Evolutionary conservation across 2,329 filamentous ascomycete genomes (phyloP), one percentile per base, ranked within the genome.

Genomic region (Huntiella moniliformis): DNA sequence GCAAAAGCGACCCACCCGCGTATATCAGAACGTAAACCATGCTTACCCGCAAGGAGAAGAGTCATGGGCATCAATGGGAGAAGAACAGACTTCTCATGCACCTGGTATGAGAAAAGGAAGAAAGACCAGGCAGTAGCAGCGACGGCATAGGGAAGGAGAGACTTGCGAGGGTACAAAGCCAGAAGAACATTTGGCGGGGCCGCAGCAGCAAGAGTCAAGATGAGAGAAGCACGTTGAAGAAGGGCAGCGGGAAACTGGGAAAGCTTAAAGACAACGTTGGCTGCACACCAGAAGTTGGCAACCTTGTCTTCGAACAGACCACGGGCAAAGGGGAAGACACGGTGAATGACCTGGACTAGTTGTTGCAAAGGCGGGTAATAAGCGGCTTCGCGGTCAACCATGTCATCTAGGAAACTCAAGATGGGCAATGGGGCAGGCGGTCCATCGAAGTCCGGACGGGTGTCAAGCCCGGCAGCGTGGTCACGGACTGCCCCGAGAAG

Each of bases 291-390:
- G 56, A 95, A 81, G 58, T 98, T 98, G 56, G 91, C 91, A 15
- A 98, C 92, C 62, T 98, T 98, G 66, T 96, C 91, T 63, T 98
- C 92, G 56, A 96, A 98, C 5, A 98, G 66, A 3, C 91, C 91
- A n/a, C 91, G 77, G 1, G 87, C 77, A 57, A 98, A 95, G 1
- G 92, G 91, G 56, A 98, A 96, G 48, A 96, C 73, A n/a, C 91
- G 80, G 59, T 95, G 84, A 8, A 95, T 63, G 54, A 86, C 74
- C 61, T 98, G 92, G 0, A 79, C 67, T 33, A 92, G 56, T 59
- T 94, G 86, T 56, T 91, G 74, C 4, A 87, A 56, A 10, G 83
- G 60, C 1, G 84, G 79, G 56, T 84, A 91, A 56, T 84, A 78
- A 57, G 73, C 69, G 1, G 82, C 74, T 3, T 76, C 67, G 13